Evolutionary conservation across 2,329 filamentous ascomycete genomes (phyloP), one percentile per base, ranked within the genome.

Genomic region (Fusarium agapanthi): DNA sequence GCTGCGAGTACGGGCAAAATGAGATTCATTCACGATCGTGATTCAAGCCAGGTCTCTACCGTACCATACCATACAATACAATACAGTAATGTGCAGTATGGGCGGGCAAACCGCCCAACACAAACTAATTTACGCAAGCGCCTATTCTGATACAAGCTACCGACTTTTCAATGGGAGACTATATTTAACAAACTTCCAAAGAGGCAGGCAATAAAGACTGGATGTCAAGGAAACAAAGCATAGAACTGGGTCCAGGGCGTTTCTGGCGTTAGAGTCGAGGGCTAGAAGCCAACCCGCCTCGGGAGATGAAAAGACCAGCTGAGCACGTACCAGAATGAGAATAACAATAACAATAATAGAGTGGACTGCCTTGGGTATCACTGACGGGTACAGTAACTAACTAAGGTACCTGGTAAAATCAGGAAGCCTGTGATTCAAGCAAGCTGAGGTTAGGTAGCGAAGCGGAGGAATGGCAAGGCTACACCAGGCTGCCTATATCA

Each of bases 201-300:
- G 13, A 54, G 22, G 34, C 50, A 40, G 35, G 50, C 37, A 57
- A 50, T 43, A 35, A 51, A n/a, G 60, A 28, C 44, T 45, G 8
- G 22, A 50, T 28, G 24, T 32, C 41, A 47, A 62, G 32, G 40
- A 73, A 62, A 45, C 54, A 51, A 72, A 61, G 54, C 45, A 55
- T 30, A 34, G 61, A 64, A 61, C 30, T 38, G 38, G 53, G 56
- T 38, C 65, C 47, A 68, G 65, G 43, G 65, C 56, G 53, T 57
- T 69, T 67, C 58, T 72, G 69, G 65, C 47, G 54, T 61, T 28
- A 73, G 72, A 73, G 70, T 62, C 50, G 61, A 73, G 50, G 65
- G 56, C 51, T 51, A 73, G 41, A 61, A 54, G 53, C 40, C 60
- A 65, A 53, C 43, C 53, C 48, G 47, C n/a, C 57, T 56, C 61